These are phyloP conservation scores for Fragaria nilgerrensis DNA, from an alignment of 306 rosid genomes.

Conservation along the genomic window DNA sequence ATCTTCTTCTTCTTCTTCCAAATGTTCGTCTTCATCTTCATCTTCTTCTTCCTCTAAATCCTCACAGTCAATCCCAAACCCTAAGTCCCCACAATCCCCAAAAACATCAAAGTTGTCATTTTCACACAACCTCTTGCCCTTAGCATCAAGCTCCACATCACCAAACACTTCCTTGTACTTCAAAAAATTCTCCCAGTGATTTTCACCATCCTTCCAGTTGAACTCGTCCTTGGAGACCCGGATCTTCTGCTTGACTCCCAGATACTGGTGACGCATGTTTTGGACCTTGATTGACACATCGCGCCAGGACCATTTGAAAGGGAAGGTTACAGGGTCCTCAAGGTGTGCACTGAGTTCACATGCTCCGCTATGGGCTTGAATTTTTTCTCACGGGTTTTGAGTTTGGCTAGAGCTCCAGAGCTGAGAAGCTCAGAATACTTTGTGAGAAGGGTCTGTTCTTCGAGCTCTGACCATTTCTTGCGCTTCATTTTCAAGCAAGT, in stretches of 20 bases:
- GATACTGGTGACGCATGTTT: constrained; percentile 96
- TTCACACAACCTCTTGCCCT: background rate
- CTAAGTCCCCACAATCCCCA: constrained; percentile 23
- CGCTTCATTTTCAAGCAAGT: constrained; percentile 64
- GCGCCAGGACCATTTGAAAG: constrained; percentile 96
- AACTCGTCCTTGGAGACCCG: constrained; percentile 56
- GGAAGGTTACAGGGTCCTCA: constrained; percentile 56
- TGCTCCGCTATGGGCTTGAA: constrained; percentile 94
- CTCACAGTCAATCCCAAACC: constrained; percentile 50
- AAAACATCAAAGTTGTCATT: constrained; percentile 1
- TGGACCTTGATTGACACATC: constrained; percentile 97
- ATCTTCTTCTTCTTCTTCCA: constrained; percentile 12
- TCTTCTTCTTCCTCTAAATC: constrained; percentile 37
- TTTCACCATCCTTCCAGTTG: constrained; percentile 87
- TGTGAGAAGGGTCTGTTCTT: constrained; percentile 68
- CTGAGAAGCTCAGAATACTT: constrained; percentile 71
- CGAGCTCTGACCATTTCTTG: constrained; percentile 93
- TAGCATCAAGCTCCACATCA: constrained; percentile 43
- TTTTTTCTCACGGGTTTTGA: constrained; percentile 93
- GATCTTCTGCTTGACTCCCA: constrained; percentile 94
- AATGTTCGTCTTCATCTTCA: constrained; percentile 32
- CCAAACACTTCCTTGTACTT: constrained; percentile 84
- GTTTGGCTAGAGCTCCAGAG: constrained; percentile 65
- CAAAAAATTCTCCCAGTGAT: constrained; percentile 90
- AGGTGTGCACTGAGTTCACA: constrained; percentile 67